Evolutionary conservation across 805 yeast species (phyloP).

Genomic region (Yamadazyma kitorensis): DNA sequence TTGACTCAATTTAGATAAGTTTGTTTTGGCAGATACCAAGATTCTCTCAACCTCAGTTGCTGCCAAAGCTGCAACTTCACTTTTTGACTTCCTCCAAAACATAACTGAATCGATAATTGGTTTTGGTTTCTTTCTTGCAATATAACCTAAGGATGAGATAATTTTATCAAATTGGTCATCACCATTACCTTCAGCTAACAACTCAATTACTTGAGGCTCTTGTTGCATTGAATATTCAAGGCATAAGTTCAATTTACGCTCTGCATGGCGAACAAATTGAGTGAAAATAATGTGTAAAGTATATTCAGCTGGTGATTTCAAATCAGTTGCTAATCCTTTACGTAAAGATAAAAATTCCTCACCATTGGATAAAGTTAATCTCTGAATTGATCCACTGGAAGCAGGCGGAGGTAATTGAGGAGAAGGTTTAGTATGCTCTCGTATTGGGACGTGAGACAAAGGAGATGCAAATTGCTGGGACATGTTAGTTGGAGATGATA

Average conservation of each 20-base stretch:
- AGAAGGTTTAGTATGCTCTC: constrained; percentile 25
- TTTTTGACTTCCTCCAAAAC: constrained; percentile 96
- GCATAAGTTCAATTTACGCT: constrained; percentile 75
- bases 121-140: constrained; percentile 85
- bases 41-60: constrained; percentile 38
- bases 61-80: constrained; percentile 68
- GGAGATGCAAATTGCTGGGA: constrained; percentile 18
- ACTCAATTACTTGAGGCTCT: constrained; percentile 77
- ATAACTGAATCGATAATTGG: constrained; percentile 96
- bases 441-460: constrained; percentile 12
- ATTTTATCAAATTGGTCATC: constrained; percentile 87
- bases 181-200: constrained; percentile 72
- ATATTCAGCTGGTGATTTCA: constrained; percentile 79
- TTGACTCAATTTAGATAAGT: constrained; percentile 5
- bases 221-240: constrained; percentile 58
- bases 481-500: constrained; percentile 2
- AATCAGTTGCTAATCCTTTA: constrained; percentile 47
- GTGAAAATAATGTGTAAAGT: constrained; percentile 93
- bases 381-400: constrained; percentile 20
- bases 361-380: constrained; percentile 28
- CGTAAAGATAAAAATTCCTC: constrained; percentile 33
- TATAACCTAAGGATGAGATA: constrained; percentile 81
- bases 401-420: constrained; percentile 39
- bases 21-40: constrained; percentile 24
- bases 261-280: constrained; percentile 92